Percentiles rank a stretch among this genome's conserved stretches.
Conservation (phyloP, 768 basidiomycete species). For the Auriscalpium orientale region DNA sequence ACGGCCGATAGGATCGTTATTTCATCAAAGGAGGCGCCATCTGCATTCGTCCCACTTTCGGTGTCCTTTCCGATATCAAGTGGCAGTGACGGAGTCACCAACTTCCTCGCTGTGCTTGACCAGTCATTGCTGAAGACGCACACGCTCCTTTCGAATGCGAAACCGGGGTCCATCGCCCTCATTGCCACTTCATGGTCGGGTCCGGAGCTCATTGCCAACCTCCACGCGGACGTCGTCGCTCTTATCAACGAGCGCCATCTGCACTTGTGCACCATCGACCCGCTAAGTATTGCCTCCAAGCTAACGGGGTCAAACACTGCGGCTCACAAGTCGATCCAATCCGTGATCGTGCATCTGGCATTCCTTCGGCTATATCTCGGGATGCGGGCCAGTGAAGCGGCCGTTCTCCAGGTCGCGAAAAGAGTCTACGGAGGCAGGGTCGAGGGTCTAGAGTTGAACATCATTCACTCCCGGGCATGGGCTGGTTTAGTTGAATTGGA, state of each 20-base stretch:
- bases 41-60: slow-evolving; percentile 43
- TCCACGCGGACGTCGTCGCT: slow-evolving; percentile 42
- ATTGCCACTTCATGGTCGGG: slow-evolving; percentile 68
- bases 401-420: slow-evolving; percentile 45
- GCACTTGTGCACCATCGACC: slow-evolving; percentile 53
- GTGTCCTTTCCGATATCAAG: slow-evolving; percentile 49
- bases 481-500: slow-evolving; percentile 51
- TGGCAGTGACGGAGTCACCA: slow-evolving; percentile 39
- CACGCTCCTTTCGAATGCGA: slow-evolving; percentile 60
- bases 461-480: slow-evolving; percentile 58
- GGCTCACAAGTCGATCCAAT: slow-evolving; percentile 38
- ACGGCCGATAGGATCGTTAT: slow-evolving; percentile 64
- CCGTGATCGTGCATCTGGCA: slow-evolving; percentile 62
- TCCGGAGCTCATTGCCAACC: slow-evolving; percentile 64
- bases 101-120: slow-evolving; percentile 73
- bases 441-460: slow-evolving; percentile 39
- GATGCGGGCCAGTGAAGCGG: slow-evolving; percentile 43
- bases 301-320: slow-evolving; percentile 29
- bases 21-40: slow-evolving; percentile 33
- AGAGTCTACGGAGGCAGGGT: slow-evolving; percentile 38
- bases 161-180: slow-evolving; percentile 61
- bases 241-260: slow-evolving; percentile 45
- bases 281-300: slow-evolving; percentile 41
- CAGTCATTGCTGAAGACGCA: slow-evolving; percentile 73
- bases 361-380: slow-evolving; percentile 84